Evolutionary conservation across 1,284 basidiomycete genomes (phyloP), one percentile per base, ranked within the genome.

Genomic region (Ustilago bromivora): DNA sequence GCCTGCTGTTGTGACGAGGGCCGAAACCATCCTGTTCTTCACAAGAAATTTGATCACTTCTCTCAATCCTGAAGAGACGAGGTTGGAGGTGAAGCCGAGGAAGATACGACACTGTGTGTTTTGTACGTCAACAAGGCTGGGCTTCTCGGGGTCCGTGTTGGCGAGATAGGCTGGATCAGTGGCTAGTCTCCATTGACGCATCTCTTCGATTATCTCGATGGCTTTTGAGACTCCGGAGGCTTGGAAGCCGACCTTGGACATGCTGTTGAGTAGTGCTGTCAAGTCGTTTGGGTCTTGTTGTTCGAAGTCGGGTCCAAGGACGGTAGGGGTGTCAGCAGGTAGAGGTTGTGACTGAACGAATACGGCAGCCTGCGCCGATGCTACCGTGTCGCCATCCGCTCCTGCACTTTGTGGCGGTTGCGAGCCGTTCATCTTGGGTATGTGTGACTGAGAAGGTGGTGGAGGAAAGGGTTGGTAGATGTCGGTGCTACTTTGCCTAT

Each of bases 31-130:
- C 80, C 92, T 93, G 88, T 99, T 91, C 87, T 98, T 95, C 49
- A 95, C 96, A 47, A 99, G 92, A 87, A 96, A 92, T 31, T 93
- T 89, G 80, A 99, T 93, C 55, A 98, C 89, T 87, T 99, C 97
- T 54, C 97, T 91, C 58, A 99, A 88, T 10, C 97, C 97, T 4
- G 96, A 98, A 0, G 97, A 99, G 81, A 99, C 97, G 36, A 99
- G 90, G 87, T 99, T 99, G 52, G 96, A 99, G 2, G 97, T 99
- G 88, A 96, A 99, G 60, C 97, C 97, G 47, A 99, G 91, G 86
- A 99, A 97, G 84, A 99, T 90, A 71, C 92, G 92, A 88, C 94
- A 95, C 47, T 90, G 89, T 28, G 91, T 93, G 76, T 90, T 87
- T 15, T 90, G 89, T 66, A 90, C 88, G 2, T 90, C 89, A 74